Evolutionary conservation across 2,329 filamentous ascomycete genomes (phyloP).

Genomic region (Rhynchosporium secalis): DNA sequence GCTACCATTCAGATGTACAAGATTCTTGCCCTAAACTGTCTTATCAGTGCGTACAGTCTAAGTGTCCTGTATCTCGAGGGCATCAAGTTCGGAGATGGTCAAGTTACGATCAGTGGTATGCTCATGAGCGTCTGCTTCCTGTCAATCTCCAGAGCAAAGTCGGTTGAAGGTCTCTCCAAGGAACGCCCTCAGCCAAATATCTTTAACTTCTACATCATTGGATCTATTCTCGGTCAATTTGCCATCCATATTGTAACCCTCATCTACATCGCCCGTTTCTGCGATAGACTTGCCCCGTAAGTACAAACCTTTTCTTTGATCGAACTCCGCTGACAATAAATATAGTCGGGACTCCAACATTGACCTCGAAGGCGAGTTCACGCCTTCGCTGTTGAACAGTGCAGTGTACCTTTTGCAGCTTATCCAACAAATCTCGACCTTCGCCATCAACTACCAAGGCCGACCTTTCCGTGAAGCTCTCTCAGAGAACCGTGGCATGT

Average conservation of each 20-base stretch:
- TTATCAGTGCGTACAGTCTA: constrained; percentile 96
- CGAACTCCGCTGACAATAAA: constrained; percentile 30
- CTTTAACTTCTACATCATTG: constrained; percentile 98
- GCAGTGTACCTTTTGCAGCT: constrained; percentile 96
- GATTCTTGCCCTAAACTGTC: constrained; percentile 94
- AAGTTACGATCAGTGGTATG: constrained; percentile 98
- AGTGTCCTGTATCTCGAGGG: constrained; percentile 95
- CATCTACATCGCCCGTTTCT: constrained; percentile 89
- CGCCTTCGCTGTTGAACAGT: constrained; percentile 90
- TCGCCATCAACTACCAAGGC: constrained; percentile 99
- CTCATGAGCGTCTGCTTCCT: constrained; percentile 99
- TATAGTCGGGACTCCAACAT: constrained; percentile 59
- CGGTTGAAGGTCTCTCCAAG: constrained; percentile 92
- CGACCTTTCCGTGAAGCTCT: constrained; percentile 96
- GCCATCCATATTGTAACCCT: constrained; percentile 92
- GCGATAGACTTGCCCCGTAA: constrained; percentile 82
- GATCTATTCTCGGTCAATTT: constrained; percentile 95
- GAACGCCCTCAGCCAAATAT: constrained; percentile 98
- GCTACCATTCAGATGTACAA: constrained; percentile 99
- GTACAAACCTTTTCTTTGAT: constrained; percentile 41
- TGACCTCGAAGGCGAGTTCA: constrained; percentile 92
- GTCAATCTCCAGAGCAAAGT: constrained; percentile 95
- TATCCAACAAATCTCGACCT: constrained; percentile 98
- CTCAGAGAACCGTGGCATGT: constrained; percentile 83
- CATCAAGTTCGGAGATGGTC: constrained; percentile 98